Base-by-base conservation (phyloP, 2,329 filamentous ascomycete species). In the Paracoccidioides brasiliensis region DNA sequence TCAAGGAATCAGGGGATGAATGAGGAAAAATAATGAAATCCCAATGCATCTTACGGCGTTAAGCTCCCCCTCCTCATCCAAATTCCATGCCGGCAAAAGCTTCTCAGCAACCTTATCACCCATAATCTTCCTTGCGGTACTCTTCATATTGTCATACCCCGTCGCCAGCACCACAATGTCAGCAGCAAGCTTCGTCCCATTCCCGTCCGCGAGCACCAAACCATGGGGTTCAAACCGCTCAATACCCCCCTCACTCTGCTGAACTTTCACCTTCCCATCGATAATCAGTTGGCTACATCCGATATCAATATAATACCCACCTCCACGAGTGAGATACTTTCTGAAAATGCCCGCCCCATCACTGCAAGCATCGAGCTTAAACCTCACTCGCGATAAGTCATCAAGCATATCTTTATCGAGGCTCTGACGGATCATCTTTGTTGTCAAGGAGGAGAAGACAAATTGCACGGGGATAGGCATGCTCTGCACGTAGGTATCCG, bases 91-190 rank as follows among this genome's bases (percentile, higher is more conserved):
- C 60, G 45, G 80, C 2, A 71, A 71, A 4, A 82, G 75, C 32
- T 74, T 72, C 53, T 81, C 78, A 0, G 80, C 82, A 8, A 86
- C 72, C 15, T 77, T 74, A 35, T 83, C 76, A 0, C 84, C 85
- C 54, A 88, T 75, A 22, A 85, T 78, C 37, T 74, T 72, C n/a
- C 79, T 70, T 1, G 83, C 80, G 22, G 79, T 79, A 0, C 79
- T 82, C 9, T 76, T 74, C 83, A 88, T 88, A 63, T 85, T 86
- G 58, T 83, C 77, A 61, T 84, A 86, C 3, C 77, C 81, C 0
- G 81, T 84, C 0, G 81, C 81, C 44, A 84, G 74, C 0, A 86
- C 75, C 7, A 86, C 77, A 58, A 84, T 76, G 59, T 86, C 83
- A 0, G 82, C 81, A 15, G 79, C 74, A 0, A 85, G 64, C 60